Conservation (phyloP, 345 rosid genomes). For the Citrus trifoliata region DNA sequence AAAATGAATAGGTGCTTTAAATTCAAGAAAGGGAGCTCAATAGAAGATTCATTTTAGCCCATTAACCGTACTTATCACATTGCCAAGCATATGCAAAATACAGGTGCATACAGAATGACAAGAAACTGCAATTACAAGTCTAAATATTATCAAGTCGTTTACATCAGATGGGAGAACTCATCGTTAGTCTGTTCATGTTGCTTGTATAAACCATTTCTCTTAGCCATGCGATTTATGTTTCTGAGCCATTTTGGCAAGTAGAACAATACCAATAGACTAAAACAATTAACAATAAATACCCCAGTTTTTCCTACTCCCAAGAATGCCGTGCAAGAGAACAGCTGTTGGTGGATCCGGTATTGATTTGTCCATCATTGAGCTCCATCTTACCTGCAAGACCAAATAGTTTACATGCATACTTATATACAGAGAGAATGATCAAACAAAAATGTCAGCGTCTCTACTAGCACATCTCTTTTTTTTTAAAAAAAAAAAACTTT, state of each 20-base stretch:
- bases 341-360: conserved; percentile 88
- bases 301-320: conserved; percentile 92
- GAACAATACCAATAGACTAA: background rate
- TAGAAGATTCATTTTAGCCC: background rate
- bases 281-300: conserved; percentile 41
- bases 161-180: background rate
- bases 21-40: background rate
- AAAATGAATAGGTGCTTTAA: background rate
- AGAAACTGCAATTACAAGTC: background rate
- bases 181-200: too few species aligned
- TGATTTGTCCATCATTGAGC: conserved; percentile 58
- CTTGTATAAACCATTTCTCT: background rate
- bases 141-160: background rate
- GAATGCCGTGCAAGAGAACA: conserved; percentile 86
- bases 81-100: background rate
- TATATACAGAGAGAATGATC: background rate
- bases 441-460: background rate
- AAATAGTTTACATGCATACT: conserved; percentile 2
- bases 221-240: too few species aligned
- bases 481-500: too few species aligned
- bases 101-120: background rate
- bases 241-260: background rate
- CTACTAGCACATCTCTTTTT: background rate
- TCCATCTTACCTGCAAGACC: conserved; percentile 74
- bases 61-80: too few species aligned